Evolutionary conservation across 768 basidiomycete species (phyloP).

Genomic region (Chiua virens): DNA sequence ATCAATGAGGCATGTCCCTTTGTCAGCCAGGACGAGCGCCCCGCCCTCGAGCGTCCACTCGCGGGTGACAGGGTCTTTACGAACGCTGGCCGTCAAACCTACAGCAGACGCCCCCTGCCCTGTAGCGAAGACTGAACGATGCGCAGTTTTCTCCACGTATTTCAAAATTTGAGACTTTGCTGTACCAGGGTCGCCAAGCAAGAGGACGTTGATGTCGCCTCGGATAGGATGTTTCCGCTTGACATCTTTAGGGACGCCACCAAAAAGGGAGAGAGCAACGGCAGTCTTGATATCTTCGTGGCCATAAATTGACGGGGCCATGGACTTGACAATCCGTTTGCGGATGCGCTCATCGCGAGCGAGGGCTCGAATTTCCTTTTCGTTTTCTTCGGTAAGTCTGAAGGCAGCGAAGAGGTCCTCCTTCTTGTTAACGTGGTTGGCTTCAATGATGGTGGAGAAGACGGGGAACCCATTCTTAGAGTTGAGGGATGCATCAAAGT

Average conservation of each 20-base stretch:
- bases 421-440: constrained; percentile 98
- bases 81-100: constrained; percentile 97
- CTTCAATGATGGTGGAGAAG: constrained; percentile 97
- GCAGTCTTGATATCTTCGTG: constrained; percentile 99
- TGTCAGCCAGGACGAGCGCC: constrained; percentile 96
- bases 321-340: constrained; percentile 97
- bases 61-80: constrained; percentile 94
- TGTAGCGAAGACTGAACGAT: constrained; percentile 96
- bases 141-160: constrained; percentile 98
- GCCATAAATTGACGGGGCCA: constrained; percentile 98
- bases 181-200: constrained; percentile 97
- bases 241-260: constrained; percentile 93
- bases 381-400: constrained; percentile 95
- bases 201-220: constrained; percentile 95
- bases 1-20: constrained; percentile 96
- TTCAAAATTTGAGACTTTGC: constrained; percentile 99
- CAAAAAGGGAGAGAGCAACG: constrained; percentile 90
- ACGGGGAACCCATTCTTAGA: constrained; percentile 99
- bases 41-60: constrained; percentile 99
- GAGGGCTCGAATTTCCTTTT: constrained; percentile 84
- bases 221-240: constrained; percentile 95
- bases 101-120: constrained; percentile 98
- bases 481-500: constrained; percentile 97
- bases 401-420: constrained; percentile 99
- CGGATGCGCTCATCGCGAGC: constrained; percentile 92